Conservation (phyloP, 164 flowering plant species). For the Tetracentron sinense region DNA sequence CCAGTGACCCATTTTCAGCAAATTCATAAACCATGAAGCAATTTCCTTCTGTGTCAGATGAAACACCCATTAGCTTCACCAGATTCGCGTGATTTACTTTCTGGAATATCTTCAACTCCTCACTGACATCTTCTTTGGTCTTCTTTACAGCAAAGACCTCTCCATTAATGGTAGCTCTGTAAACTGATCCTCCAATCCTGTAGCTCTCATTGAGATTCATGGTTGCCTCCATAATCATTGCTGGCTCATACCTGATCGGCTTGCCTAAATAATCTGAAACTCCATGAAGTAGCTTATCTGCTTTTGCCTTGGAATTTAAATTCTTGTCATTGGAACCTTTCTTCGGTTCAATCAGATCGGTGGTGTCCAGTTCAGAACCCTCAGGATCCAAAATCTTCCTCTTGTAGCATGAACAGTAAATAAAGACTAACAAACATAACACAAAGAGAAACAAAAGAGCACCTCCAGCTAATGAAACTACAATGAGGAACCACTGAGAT, state of each 20-base stretch:
- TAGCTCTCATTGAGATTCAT: slow-evolving; percentile 40
- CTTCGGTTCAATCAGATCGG: slow-evolving; percentile 29
- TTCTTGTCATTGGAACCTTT: slow-evolving; percentile 15
- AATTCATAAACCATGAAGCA: slow-evolving; percentile 58
- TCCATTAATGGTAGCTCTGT: slow-evolving; percentile 44
- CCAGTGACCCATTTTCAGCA: slow-evolving; percentile 65
- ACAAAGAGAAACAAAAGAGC: slow-evolving; percentile 8
- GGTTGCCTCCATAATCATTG: slow-evolving; percentile 54
- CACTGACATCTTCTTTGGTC: slow-evolving; percentile 41
- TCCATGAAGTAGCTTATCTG: slow-evolving; percentile 52
- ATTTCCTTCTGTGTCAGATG: slow-evolving; percentile 33
- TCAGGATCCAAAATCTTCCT: slow-evolving; percentile 23
- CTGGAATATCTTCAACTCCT: slow-evolving; percentile 59
- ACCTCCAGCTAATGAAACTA: slow-evolving; percentile 9
- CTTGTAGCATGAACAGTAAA: slow-evolving; percentile 5
- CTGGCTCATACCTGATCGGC: slow-evolving; percentile 40
- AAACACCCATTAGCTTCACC: slow-evolving; percentile 50
- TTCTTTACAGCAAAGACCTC: slow-evolving; percentile 47
- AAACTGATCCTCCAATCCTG: slow-evolving; percentile 54
- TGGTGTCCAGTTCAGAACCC: slow-evolving; percentile 30
- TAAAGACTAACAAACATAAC: slow-evolving; percentile 8
- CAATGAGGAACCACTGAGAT: not conserved
- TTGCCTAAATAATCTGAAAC: slow-evolving; percentile 56
- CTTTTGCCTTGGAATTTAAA: slow-evolving; percentile 25
- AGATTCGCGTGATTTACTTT: slow-evolving; percentile 65